Evolutionary conservation across 1,284 basidiomycete genomes (phyloP), one percentile per base, ranked within the genome.

Genomic region (Boletus smithii): DNA sequence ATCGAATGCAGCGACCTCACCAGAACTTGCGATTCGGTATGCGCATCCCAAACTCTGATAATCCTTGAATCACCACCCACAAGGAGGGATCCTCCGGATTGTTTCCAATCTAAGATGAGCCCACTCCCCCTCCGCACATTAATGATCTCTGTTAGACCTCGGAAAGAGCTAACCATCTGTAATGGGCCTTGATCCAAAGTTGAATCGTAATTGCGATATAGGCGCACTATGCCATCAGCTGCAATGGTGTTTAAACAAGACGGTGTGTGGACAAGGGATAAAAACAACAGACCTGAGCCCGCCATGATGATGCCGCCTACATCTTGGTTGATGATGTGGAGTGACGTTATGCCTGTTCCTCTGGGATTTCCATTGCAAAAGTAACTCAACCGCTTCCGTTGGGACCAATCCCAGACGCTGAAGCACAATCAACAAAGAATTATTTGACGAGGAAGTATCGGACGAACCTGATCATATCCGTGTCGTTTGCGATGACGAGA

Each of bases 311-410:
- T 82, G 1, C 92, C 92, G 17, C 92, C 89, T 10, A 93, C 88
- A 51, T 97, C 94, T 69, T 99, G 92, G 65, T 99, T 98, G 68
- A 99, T 91, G 62, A 98, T 87, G 46, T 91, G 80, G n/a, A 97
- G 71, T 2, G 89, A 85, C 0, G 95, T 97, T 53, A 98, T 91
- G 50, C 81, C 85, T 8, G 86, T 90, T 32, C 88, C 87, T 44
- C 73, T 73, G 1, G 88, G 80, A 65, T 95, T 95, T 36, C 91
- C 92, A 57, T 98, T 98, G 60, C 81, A 86, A 69, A 98, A 99
- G 40, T 83, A 76, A 53, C 85, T 86, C 46, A 98, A 64, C 40
- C 86, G 81, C 56, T 80, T 83, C 43, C 84, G 81, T 48, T 81
- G 79, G 48, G 88, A 83, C 95, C 97, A 98, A 62, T 99, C 95